Percentiles rank a stretch among this genome's conserved stretches.
Evolutionary conservation across 2,329 filamentous ascomycete genomes (phyloP).

Genomic region (Purpureocillium lavendulum): DNA sequence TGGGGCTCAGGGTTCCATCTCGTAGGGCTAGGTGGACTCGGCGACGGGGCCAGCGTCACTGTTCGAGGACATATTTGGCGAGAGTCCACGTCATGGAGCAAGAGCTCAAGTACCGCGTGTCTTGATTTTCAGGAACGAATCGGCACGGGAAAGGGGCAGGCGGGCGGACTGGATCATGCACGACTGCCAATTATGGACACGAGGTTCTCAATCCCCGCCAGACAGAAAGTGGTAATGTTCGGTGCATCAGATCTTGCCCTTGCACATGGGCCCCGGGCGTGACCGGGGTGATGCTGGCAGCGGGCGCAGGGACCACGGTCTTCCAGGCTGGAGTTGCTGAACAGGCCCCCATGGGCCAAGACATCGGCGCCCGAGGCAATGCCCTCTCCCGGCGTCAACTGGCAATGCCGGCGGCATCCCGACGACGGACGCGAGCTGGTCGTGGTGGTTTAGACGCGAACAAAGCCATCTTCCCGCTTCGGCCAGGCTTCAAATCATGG

Average conservation of each 20-base stretch:
- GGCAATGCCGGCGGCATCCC: too few species aligned
- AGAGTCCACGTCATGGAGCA: not conserved
- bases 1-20: conserved; percentile 1
- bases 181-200: conserved; percentile 22
- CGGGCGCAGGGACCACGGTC: conserved; percentile 10
- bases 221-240: conserved; percentile 11
- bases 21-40: conserved; percentile 2
- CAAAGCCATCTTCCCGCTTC: too few species aligned
- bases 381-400: too few species aligned
- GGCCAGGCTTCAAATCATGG: too few species aligned
- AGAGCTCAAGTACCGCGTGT: too few species aligned
- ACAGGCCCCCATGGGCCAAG: too few species aligned
- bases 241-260: conserved; percentile 14
- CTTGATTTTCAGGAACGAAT: not conserved
- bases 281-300: conserved; percentile 5
- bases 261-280: not conserved
- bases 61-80: conserved; percentile 1
- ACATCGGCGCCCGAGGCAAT: too few species aligned
- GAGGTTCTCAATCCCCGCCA: conserved; percentile 17
- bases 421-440: too few species aligned
- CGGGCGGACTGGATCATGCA: not conserved
- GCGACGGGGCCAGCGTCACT: not conserved
- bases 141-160: not conserved
- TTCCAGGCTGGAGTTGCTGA: too few species aligned
- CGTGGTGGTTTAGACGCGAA: too few species aligned